Conservation (phyloP, 441 rosid genomes). For the Bocquillonia castaneifolia region DNA sequence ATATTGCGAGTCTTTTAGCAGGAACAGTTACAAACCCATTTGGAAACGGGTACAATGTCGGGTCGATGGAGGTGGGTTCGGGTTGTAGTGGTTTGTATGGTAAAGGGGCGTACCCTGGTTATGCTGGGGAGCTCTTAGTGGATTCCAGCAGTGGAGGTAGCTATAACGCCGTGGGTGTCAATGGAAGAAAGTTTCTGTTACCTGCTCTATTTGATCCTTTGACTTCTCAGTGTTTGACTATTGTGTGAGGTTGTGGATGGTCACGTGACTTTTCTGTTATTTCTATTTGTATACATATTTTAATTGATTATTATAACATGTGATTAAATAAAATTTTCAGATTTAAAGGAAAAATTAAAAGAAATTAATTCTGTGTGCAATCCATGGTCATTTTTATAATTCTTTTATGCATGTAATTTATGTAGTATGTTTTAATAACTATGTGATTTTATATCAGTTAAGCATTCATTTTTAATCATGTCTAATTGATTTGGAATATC, state of each 20-base stretch:
- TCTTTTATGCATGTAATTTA: too few relatives aligned
- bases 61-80: constrained; percentile 30
- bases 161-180: constrained; percentile 31
- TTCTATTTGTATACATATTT: too few relatives aligned
- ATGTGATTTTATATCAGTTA: too few relatives aligned
- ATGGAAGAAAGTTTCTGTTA: constrained; percentile 31
- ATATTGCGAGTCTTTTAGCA: constrained; percentile 30
- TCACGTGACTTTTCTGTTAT: too few relatives aligned
- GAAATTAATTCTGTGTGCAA: too few relatives aligned
- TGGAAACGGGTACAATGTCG: constrained; percentile 29
- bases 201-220: constrained; percentile 30
- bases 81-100: constrained; percentile 35
- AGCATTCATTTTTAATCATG: too few relatives aligned
- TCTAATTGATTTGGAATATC: too few relatives aligned
- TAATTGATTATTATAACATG: too few relatives aligned
- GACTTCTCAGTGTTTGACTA: constrained; percentile 28
- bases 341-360: too few relatives aligned
- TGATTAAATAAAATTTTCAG: too few relatives aligned
- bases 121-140: constrained; percentile 29
- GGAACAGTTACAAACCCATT: constrained; percentile 39
- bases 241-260: constrained; percentile 10
- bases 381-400: too few relatives aligned
- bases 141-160: constrained; percentile 28
- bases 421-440: too few relatives aligned
- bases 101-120: constrained; percentile 35